Percentiles rank a stretch among this genome's conserved stretches.
These are phyloP conservation scores for Fusarium nelsonii DNA, from an alignment of 2,329 filamentous ascomycete species.

Conservation along the genomic window DNA sequence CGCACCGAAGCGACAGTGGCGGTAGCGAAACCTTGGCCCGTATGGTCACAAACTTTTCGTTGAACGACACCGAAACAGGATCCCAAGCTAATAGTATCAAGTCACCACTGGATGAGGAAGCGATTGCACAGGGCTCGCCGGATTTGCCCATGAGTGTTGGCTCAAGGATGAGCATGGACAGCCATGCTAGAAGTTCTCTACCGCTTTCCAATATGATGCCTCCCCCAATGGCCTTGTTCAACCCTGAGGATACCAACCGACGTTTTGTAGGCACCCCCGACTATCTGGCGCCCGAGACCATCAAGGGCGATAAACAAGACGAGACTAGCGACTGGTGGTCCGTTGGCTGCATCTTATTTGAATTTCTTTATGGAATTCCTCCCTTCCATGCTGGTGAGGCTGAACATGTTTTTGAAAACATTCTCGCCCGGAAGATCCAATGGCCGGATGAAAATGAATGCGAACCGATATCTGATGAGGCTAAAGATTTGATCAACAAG, in stretches of 20 bases:
- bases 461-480: constrained; percentile 80
- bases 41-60: constrained; percentile 84
- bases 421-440: constrained; percentile 86
- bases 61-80: constrained; percentile 69
- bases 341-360: constrained; percentile 97
- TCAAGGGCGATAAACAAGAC: constrained; percentile 93
- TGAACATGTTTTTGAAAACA: constrained; percentile 97
- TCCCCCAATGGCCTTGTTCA: constrained; percentile 93
- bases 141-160: constrained; percentile 69
- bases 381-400: constrained; percentile 93
- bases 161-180: constrained; percentile 52
- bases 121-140: constrained; percentile 79
- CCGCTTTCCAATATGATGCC: constrained; percentile 78
- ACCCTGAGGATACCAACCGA: constrained; percentile 91
- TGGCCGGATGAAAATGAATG: constrained; percentile 90
- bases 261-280: constrained; percentile 97
- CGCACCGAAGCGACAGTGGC: constrained; percentile 90
- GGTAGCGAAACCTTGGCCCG: constrained; percentile 86
- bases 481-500: constrained; percentile 94
- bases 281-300: constrained; percentile 96
- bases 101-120: constrained; percentile 81
- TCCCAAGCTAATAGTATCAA: constrained; percentile 61
- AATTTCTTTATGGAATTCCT: constrained; percentile 92
- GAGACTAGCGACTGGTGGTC: constrained; percentile 99
- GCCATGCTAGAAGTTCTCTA: constrained; percentile 51